These are phyloP conservation scores for Umbilicaria muhlenbergii DNA, from an alignment of 495 filamentous ascomycete genomes.

Conservation along the genomic window DNA sequence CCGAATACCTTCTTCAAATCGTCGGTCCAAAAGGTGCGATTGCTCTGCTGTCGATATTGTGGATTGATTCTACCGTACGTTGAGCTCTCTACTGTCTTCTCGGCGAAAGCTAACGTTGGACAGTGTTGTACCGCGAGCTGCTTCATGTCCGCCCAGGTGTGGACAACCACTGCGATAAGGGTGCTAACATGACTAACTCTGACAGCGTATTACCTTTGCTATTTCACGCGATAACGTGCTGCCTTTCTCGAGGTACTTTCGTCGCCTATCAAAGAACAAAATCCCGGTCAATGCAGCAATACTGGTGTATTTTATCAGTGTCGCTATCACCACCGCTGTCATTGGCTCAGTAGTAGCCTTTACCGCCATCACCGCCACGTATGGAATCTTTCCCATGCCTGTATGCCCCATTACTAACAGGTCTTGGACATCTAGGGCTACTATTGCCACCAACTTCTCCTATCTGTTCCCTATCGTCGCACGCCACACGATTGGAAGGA, in stretches of 20 bases:
- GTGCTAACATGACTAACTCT: no score
- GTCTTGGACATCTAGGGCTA: no score
- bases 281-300: constrained; percentile 39
- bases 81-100: no score
- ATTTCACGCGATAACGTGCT: constrained; percentile 40
- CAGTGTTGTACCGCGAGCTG: no score
- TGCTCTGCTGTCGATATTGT: constrained; percentile 37
- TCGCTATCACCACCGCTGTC: constrained; percentile 35
- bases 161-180: no score
- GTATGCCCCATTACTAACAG: no score
- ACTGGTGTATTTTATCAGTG: constrained; percentile 34
- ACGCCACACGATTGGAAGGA: no score
- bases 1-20: constrained; percentile 2
- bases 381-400: no score
- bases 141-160: no score
- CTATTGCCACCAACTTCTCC: no score
- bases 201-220: constrained; percentile 20
- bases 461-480: no score
- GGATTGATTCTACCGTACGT: constrained; percentile 20
- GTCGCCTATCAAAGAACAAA: constrained; percentile 27
- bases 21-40: constrained; percentile 33
- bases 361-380: constrained; percentile 34
- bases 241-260: constrained; percentile 39
- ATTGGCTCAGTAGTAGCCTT: constrained; percentile 37
- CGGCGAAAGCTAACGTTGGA: no score